Evolutionary conservation across 306 rosid species (phyloP).

Genomic region (Quercus parvula): DNA sequence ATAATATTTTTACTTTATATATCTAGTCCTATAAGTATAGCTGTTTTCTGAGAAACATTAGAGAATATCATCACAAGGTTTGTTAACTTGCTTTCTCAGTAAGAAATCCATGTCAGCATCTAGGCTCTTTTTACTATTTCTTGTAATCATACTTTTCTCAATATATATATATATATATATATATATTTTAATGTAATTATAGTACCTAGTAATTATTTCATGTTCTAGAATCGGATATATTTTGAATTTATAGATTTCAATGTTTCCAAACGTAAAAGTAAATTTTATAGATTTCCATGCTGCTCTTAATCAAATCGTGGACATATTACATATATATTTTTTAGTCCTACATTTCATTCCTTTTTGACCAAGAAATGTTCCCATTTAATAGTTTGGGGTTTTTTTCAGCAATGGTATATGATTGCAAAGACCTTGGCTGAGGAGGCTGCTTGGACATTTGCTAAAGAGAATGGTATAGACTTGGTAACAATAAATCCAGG

Average conservation of each 20-base stretch:
- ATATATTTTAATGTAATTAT: neutral
- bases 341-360: too few relatives aligned
- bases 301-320: neutral
- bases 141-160: too few relatives aligned
- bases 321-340: neutral
- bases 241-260: neutral
- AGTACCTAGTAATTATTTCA: neutral
- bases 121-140: too few relatives aligned
- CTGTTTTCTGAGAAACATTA: too few relatives aligned
- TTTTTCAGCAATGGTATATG: constrained; percentile 9
- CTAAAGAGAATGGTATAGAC: constrained; percentile 23
- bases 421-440: constrained; percentile 36
- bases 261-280: neutral
- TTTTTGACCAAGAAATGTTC: too few relatives aligned
- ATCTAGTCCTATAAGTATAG: too few relatives aligned
- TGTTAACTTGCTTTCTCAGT: neutral
- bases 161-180: neutral
- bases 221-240: neutral
- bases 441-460: constrained; percentile 35
- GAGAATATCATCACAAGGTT: too few relatives aligned
- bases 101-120: neutral
- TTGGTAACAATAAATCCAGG: constrained; percentile 23
- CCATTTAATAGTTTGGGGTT: neutral
- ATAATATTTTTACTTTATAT: too few relatives aligned
- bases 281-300: neutral